A percentile compares a stretch with the other conserved stretches of the same genome.
Conservation (phyloP, 805 yeast genomes). For the Kluyveromyces starmeri region DNA sequence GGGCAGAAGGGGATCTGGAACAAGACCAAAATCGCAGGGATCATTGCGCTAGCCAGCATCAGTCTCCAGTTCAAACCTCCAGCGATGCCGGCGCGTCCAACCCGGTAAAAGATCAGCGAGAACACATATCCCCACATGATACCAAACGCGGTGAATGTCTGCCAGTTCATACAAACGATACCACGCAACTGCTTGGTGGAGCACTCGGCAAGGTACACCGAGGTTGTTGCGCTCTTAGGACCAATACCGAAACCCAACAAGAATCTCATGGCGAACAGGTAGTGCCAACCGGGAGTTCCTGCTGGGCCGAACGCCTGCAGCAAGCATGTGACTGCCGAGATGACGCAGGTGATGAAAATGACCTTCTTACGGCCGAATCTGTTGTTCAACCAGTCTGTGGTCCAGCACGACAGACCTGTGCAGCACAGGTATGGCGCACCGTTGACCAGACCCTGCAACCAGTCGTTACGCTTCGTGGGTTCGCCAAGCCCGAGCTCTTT, state of each 20-base stretch:
- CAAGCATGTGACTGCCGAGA: constrained; percentile 53
- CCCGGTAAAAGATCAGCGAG: constrained; percentile 51
- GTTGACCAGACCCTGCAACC: constrained; percentile 53
- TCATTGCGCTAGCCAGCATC: constrained; percentile 58
- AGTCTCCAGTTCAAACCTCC: constrained; percentile 56
- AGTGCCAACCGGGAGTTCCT: constrained; percentile 50
- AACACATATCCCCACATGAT: constrained; percentile 65
- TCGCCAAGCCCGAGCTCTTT: constrained; percentile 41
- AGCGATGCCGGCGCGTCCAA: constrained; percentile 31
- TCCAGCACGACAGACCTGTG: constrained; percentile 52
- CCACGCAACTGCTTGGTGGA: constrained; percentile 58
- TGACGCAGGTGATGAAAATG: constrained; percentile 52
- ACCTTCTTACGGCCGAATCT: constrained; percentile 56
- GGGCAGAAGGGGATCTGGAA: constrained; percentile 60
- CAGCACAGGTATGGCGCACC: constrained; percentile 66
- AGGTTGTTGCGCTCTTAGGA: constrained; percentile 68
- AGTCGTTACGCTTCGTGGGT: constrained; percentile 39
- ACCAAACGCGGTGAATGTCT: constrained; percentile 66
- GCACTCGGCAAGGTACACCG: constrained; percentile 62
- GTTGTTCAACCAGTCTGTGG: constrained; percentile 50
- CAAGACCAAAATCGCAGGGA: constrained; percentile 55
- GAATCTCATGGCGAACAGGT: constrained; percentile 57
- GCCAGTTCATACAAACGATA: constrained; percentile 66
- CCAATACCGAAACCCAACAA: constrained; percentile 62
- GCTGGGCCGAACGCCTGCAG: constrained; percentile 52